Conservation (phyloP, 2,329 filamentous ascomycete species). For the Exophiala sp. region DNA sequence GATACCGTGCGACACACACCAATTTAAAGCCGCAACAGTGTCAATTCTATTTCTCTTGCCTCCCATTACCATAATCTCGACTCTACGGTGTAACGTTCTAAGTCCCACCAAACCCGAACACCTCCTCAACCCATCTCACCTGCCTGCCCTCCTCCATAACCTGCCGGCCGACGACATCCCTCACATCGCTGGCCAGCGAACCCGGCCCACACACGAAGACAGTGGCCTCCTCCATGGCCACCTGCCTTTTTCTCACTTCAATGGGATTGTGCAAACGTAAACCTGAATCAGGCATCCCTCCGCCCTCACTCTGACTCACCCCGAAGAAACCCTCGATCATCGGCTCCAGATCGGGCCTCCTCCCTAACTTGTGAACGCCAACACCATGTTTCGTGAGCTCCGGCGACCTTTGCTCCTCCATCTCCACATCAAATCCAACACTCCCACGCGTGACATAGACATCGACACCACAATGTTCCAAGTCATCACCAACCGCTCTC, state of each 20-base stretch:
- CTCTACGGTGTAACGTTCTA: background rate
- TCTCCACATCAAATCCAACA: background rate
- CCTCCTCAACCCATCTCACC: slow-evolving; percentile 25
- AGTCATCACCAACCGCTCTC: background rate
- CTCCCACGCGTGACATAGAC: background rate
- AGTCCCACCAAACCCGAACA: slow-evolving; percentile 26
- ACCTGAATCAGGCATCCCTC: background rate
- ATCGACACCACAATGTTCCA: slow-evolving; percentile 6
- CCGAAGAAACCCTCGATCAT: background rate
- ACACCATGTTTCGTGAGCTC: background rate
- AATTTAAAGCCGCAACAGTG: too few relatives aligned
- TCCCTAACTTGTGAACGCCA: background rate
- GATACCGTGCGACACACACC: too few relatives aligned
- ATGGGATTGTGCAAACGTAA: background rate
- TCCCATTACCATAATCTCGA: too few relatives aligned
- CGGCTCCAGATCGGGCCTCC: background rate
- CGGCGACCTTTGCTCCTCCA: background rate
- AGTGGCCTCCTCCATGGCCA: background rate
- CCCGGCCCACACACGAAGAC: slow-evolving; percentile 27
- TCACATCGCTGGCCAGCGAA: slow-evolving; percentile 12
- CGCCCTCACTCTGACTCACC: background rate
- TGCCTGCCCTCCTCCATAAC: slow-evolving; percentile 19
- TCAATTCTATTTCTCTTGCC: background rate
- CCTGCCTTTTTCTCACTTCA: background rate
- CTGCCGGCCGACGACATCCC: slow-evolving; percentile 15